phyloP scores from a whole-genome alignment of 2,329 filamentous ascomycete genomes.

The Claviceps spartinae region DNA sequence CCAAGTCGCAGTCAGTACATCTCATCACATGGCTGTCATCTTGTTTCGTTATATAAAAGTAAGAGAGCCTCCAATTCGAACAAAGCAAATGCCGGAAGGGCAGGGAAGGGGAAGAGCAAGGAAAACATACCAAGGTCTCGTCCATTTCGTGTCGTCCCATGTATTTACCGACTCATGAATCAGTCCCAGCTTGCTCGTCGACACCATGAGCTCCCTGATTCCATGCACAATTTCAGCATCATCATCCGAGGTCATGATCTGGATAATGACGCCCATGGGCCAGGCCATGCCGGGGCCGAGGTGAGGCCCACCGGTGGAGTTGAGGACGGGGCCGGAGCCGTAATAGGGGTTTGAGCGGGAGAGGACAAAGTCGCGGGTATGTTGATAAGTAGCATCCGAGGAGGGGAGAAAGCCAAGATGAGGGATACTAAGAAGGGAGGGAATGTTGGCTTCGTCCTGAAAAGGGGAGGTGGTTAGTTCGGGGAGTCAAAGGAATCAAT shows the following conservation, averaged over 20 bases:
- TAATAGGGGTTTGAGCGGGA: constrained; percentile 62
- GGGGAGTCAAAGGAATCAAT: neutral
- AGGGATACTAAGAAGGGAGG: constrained; percentile 45
- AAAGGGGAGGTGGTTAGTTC: neutral
- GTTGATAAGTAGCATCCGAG: constrained; percentile 52
- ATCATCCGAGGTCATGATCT: constrained; percentile 63
- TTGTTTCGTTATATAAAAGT: neutral
- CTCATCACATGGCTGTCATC: neutral
- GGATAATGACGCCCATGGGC: constrained; percentile 76
- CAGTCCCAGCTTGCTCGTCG: constrained; percentile 58
- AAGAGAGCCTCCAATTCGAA: neutral
- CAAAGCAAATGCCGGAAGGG: neutral
- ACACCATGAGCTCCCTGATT: constrained; percentile 51
- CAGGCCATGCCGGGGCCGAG: constrained; percentile 57
- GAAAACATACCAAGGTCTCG: constrained; percentile 20
- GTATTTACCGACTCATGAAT: constrained; percentile 52
- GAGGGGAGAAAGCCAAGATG: constrained; percentile 44
- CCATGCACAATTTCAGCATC: constrained; percentile 59
- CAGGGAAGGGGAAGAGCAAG: neutral
- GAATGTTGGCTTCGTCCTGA: constrained; percentile 48
- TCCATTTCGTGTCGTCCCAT: constrained; percentile 19
- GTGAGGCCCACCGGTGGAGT: constrained; percentile 38
- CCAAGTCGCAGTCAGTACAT: neutral
- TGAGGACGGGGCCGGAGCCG: constrained; percentile 37
- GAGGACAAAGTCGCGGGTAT: constrained; percentile 64